Base-by-base conservation (phyloP, 1,284 basidiomycete species). In the Trametes polyzona region DNA sequence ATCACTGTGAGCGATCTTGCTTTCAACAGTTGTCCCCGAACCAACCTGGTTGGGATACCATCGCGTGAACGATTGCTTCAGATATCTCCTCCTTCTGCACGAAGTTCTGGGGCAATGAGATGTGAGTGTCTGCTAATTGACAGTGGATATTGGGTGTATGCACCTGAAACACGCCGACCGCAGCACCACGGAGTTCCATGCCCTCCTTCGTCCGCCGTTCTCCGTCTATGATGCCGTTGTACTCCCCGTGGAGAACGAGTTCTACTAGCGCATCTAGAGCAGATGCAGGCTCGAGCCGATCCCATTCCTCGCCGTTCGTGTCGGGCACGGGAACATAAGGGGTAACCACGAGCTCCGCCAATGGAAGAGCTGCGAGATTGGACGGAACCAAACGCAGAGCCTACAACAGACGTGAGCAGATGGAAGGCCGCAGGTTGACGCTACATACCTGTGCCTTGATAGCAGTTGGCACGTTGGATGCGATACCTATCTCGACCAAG, bases 281-380 rank as follows among this genome's bases (percentile, higher is more conserved):
- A n/a, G 87, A 84, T 2, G 87, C 81, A 5, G 85, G 79, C 62
- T 92, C 90, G 24, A 93, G 71, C 26, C 90, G 81, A 70, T 93
- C 90, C 90, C 90, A 93, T 70, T 93, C 90, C 73, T 92, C 91
- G n/a, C 88, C 90, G 61, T 90, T 89, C 1, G 89, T 87, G 61
- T 90, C 90, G 6, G 90, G 89, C 16, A 93, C 90, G 30, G 90
- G 90, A 69, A 91, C 82, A 62, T 92, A 93, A 9, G 90, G 88
- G 3, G 88, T 91, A 36, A 92, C 67, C 23, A 79, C 74, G 40
- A 90, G 74, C 55, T 84, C 82, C 11, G 86, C 82, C 14, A 90
- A 74, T 3, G 87, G 82, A 55, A 87, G 57, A 3, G 43, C 81
- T 46, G 76, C 76, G 42, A 87, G 73, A 60, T 80, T 86, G 11